phyloP scores from a whole-genome alignment of 495 filamentous ascomycete genomes.

The Penicillium lividum region DNA sequence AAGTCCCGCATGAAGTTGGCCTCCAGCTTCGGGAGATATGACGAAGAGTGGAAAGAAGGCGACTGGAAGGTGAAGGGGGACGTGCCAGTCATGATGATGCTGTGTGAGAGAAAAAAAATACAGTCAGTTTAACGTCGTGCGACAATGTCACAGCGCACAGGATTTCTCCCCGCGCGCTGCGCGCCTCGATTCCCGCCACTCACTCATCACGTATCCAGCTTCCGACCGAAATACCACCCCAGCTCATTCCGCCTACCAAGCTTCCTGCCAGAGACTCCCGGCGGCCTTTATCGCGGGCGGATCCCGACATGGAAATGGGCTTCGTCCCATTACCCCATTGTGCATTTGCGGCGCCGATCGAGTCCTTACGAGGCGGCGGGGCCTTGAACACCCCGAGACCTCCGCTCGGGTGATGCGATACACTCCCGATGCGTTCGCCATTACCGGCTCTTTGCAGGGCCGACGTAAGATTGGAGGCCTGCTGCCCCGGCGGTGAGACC shows the following conservation, averaged over 20 bases:
- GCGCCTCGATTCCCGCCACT: constrained; percentile 44
- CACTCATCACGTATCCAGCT: constrained; percentile 99
- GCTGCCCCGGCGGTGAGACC: constrained; percentile 59
- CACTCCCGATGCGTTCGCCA: constrained; percentile 42
- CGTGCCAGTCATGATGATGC: constrained; percentile 94
- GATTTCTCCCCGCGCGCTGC: constrained; percentile 7
- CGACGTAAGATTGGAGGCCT: constrained; percentile 63
- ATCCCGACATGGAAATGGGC: constrained; percentile 80
- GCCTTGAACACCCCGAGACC: constrained; percentile 62
- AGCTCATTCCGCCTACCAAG: constrained; percentile 92
- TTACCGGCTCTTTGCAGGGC: constrained; percentile 54
- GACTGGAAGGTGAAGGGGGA: constrained; percentile 90
- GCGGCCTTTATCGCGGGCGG: constrained; percentile 71
- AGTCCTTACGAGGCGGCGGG: constrained; percentile 64
- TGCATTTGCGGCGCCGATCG: constrained; percentile 57
- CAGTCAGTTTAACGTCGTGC: constrained; percentile 33
- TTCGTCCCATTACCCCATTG: constrained; percentile 74
- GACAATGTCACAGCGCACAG: constrained; percentile 19
- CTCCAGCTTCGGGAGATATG: constrained; percentile 95
- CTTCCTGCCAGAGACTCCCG: constrained; percentile 87
- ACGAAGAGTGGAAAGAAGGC: constrained; percentile 94
- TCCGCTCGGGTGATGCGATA: constrained; percentile 45
- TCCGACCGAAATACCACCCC: constrained; percentile 93
- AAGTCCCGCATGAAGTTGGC: constrained; percentile 97
- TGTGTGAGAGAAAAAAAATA: constrained; percentile 35